phyloP scores from a whole-genome alignment of 805 yeast genomes.

The Candida yuanshanica region DNA sequence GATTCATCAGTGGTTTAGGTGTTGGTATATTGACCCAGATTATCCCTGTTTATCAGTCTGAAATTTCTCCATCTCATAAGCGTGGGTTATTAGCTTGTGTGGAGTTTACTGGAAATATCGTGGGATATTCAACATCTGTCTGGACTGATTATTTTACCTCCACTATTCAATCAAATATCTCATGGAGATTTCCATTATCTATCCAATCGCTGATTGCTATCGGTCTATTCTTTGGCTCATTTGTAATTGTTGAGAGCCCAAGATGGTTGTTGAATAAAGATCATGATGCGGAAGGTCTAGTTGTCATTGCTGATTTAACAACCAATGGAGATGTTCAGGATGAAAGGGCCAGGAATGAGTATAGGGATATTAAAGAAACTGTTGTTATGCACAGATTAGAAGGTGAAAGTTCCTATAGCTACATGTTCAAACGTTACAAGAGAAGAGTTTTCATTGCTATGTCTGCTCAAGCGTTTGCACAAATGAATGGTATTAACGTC shows the following conservation, averaged over 20 bases:
- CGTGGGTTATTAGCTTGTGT: constrained; percentile 83
- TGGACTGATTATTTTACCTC: constrained; percentile 84
- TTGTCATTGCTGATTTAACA: constrained; percentile 78
- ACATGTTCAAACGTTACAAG: constrained; percentile 72
- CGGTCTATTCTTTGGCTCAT: constrained; percentile 65
- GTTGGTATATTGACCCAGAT: constrained; percentile 80
- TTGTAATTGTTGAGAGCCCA: constrained; percentile 80
- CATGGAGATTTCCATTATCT: constrained; percentile 79
- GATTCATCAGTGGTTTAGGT: constrained; percentile 79
- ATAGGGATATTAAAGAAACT: constrained; percentile 73
- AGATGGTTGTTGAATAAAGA: constrained; percentile 86
- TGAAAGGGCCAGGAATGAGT: constrained; percentile 65
- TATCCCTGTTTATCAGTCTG: constrained; percentile 85
- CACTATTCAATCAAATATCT: constrained; percentile 49
- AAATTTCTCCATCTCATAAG: constrained; percentile 81
- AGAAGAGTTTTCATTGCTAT: constrained; percentile 81
- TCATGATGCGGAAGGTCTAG: constrained; percentile 72
- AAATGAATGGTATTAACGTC: constrained; percentile 88
- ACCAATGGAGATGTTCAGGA: constrained; percentile 72
- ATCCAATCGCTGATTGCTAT: constrained; percentile 72
- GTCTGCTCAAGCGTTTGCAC: constrained; percentile 89
- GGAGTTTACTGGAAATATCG: constrained; percentile 80
- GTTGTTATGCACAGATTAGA: constrained; percentile 72
- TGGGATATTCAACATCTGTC: constrained; percentile 76
- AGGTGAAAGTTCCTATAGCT: constrained; percentile 69